Conservation (phyloP, 202 grass and related monocot species). For the Zizania palustris region DNA sequence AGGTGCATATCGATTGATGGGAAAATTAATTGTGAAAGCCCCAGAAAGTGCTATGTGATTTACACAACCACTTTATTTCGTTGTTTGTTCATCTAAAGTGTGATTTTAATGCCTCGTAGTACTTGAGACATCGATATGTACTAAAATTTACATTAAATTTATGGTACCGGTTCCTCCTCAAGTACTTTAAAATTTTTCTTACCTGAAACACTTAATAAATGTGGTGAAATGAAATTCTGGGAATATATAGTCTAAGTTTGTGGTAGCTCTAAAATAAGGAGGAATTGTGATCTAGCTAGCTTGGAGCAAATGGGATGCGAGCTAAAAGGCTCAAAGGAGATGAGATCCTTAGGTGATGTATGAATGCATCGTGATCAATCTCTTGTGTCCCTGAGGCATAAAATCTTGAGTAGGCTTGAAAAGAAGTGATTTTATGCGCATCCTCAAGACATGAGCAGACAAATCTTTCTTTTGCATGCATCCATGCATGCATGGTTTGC, state of each 20-base stretch:
- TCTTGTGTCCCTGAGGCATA: not conserved
- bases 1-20: no score
- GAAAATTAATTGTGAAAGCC: no score
- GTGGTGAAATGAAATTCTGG: not conserved
- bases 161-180: no score
- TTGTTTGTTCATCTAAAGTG: no score
- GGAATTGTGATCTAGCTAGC: not conserved
- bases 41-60: no score
- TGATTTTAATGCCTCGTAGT: no score
- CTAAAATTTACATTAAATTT: no score
- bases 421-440: constrained; percentile 3
- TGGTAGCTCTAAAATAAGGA: not conserved
- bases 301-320: not conserved
- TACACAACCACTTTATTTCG: no score
- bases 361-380: not conserved
- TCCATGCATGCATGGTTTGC: not conserved
- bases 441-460: constrained; percentile 6
- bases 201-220: no score
- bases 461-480: not conserved
- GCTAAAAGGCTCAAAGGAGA: not conserved
- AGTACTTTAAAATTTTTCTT: no score
- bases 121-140: no score
- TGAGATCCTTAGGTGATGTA: not conserved
- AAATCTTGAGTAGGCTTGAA: not conserved
- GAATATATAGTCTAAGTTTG: not conserved